Base-by-base conservation (phyloP, 2,329 filamentous ascomycete species). In the Ramularia collo-cygni region DNA sequence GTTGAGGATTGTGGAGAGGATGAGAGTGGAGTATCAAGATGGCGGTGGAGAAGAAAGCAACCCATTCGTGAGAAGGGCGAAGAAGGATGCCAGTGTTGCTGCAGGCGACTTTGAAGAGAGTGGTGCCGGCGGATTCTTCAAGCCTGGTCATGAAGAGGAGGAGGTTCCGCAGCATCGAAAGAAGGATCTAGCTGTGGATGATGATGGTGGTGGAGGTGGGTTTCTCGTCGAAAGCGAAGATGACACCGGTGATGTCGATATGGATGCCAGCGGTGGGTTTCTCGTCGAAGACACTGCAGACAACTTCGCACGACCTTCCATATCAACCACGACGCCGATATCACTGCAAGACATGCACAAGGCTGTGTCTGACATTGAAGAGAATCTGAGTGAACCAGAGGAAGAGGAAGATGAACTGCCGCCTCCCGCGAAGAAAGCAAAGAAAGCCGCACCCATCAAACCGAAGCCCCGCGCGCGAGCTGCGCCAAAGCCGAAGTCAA, bases 1-100 rank as follows among this genome's bases (percentile, higher is more conserved):
- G 0, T 59, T 95, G 64, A 75, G 87, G 3, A 92, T 96, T 42
- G 73, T 86, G 14, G 75, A 92, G 59, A 74, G 87, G 35, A 81
- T 93, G 28, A 72, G 72, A 28, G 74, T 79, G 39, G 85, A 94
- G 45, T 93, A 93, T 59, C 85, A 83, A 1, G 73, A 79, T 35
- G 66, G 51, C 10, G 53, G 46, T 1, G 38, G 18, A 9, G 49
- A 43, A n/a, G 70, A 75, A 1, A 69, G 77, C 46, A 77, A 75
- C 29, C 75, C 76, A 4, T 71, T 67, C 45, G 66, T 65, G 18
- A 72, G 40, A 48, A 62, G 43, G 40, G 54, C 52, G 8, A 46
- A 47, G 27, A 37, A 47, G 6, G 48, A 60, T 28, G 40, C 53
- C 27, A 29, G 49, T 33, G 33, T 35, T 8, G 21, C 18, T 17